A percentile compares a stretch with the other conserved stretches of the same genome.
Conservation (phyloP, 2,329 filamentous ascomycete species). For the Lasiodiplodia hormozganensis region DNA sequence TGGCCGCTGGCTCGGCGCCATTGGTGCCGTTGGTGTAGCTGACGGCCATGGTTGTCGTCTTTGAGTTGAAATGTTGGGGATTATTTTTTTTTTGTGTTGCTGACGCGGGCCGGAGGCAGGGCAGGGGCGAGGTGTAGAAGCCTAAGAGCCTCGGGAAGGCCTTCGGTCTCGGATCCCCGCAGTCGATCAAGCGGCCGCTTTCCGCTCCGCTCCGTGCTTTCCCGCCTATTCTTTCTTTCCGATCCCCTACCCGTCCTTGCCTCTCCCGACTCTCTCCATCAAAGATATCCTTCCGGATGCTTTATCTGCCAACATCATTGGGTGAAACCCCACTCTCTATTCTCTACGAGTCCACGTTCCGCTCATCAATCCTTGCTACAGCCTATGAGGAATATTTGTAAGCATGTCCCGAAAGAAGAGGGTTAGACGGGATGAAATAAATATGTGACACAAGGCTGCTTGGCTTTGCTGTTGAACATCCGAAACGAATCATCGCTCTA, state of each 20-base stretch:
- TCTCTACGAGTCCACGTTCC: no score
- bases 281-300: not conserved
- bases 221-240: slow-evolving; percentile 1
- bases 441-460: not conserved
- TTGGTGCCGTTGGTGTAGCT: slow-evolving; percentile 11
- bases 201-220: slow-evolving; percentile 10
- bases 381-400: not conserved
- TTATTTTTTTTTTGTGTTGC: not conserved
- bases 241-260: not conserved
- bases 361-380: not conserved
- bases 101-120: not conserved
- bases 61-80: not conserved
- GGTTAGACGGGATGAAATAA: not conserved
- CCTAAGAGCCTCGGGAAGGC: slow-evolving; percentile 10
- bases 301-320: not conserved
- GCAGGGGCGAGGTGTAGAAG: slow-evolving; percentile 1
- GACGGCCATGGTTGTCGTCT: not conserved
- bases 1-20: not conserved
- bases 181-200: not conserved
- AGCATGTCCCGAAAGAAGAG: not conserved
- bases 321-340: not conserved
- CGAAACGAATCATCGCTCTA: no score
- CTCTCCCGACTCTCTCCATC: slow-evolving; percentile 3
- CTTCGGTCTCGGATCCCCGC: slow-evolving; percentile 18
- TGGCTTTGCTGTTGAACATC: no score